Evolutionary conservation across 257 asterid genomes (phyloP).

Genomic region (Nicotiana knightiana): DNA sequence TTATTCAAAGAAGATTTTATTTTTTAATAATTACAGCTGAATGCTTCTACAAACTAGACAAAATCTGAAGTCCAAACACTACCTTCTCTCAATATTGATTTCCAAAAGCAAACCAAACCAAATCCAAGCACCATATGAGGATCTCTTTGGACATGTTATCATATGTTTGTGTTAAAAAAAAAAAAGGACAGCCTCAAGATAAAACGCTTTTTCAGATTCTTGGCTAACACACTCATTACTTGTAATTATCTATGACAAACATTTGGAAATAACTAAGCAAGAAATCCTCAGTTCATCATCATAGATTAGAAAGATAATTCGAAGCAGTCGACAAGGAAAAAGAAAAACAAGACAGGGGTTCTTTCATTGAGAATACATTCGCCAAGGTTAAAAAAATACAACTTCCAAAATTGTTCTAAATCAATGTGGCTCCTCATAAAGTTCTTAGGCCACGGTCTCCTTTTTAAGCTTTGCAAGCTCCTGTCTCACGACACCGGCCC

Average conservation of each 20-base stretch:
- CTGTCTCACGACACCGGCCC: conserved; percentile 60
- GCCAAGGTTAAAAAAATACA: neutral
- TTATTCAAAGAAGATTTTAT: too few species aligned
- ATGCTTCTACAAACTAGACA: too few species aligned
- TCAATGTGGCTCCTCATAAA: conserved; percentile 14
- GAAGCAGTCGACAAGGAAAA: neutral
- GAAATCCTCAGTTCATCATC: neutral
- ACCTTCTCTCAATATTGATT: too few species aligned
- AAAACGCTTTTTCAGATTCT: too few species aligned
- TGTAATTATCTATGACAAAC: neutral
- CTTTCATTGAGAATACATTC: neutral
- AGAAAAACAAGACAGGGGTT: neutral
- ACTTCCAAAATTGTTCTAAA: conserved; percentile 16
- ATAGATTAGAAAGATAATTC: neutral
- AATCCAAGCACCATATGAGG: too few species aligned
- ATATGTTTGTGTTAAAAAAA: too few species aligned
- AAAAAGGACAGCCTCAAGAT: too few species aligned
- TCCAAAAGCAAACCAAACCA: too few species aligned
- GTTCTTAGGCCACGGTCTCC: conserved; percentile 32
- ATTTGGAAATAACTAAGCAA: neutral
- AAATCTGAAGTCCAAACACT: too few species aligned
- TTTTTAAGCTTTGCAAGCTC: conserved; percentile 70
- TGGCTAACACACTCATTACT: too few species aligned
- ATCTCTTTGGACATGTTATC: too few species aligned
- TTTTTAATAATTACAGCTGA: too few species aligned